Evolutionary conservation across 1,284 basidiomycete genomes (phyloP).

Genomic region (Crepidotus sp.): DNA sequence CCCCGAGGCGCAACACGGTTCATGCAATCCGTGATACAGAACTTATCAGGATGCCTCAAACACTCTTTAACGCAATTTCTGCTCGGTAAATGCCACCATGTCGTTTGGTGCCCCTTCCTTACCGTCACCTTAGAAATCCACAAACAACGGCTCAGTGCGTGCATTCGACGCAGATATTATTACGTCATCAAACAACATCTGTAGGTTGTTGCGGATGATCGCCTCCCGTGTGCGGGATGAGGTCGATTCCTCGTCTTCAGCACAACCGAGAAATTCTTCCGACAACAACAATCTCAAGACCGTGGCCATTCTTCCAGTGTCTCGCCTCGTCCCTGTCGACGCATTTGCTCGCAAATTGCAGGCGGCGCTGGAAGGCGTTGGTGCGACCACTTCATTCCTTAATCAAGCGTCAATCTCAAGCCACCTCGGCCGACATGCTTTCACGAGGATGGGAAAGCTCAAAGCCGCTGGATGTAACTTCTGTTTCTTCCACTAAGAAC

Average conservation of each 20-base stretch:
- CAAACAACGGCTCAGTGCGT: constrained; percentile 88
- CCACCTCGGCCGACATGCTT: constrained; percentile 87
- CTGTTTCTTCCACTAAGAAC: not conserved
- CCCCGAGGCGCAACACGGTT: constrained; percentile 81
- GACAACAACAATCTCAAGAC: constrained; percentile 93
- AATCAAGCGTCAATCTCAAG: constrained; percentile 88
- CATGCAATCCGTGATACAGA: constrained; percentile 98
- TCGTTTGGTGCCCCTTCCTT: not conserved
- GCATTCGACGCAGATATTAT: not conserved
- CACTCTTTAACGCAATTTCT: constrained; percentile 95
- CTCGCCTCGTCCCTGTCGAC: constrained; percentile 78
- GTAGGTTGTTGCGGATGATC: constrained; percentile 80
- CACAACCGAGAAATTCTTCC: constrained; percentile 46
- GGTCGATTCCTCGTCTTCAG: constrained; percentile 53
- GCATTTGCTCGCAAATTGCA: constrained; percentile 87
- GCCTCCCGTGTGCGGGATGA: constrained; percentile 86
- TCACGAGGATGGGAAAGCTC: constrained; percentile 89
- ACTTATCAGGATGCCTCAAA: constrained; percentile 95
- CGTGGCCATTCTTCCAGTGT: constrained; percentile 77
- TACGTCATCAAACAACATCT: constrained; percentile 4
- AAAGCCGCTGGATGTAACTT: constrained; percentile 56
- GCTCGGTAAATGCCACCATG: constrained; percentile 44
- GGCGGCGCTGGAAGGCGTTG: constrained; percentile 77
- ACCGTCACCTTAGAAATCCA: constrained; percentile 61
- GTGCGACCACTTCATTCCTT: constrained; percentile 80